Conservation (phyloP, 805 yeast genomes). For the Yarrowia sp. region DNA sequence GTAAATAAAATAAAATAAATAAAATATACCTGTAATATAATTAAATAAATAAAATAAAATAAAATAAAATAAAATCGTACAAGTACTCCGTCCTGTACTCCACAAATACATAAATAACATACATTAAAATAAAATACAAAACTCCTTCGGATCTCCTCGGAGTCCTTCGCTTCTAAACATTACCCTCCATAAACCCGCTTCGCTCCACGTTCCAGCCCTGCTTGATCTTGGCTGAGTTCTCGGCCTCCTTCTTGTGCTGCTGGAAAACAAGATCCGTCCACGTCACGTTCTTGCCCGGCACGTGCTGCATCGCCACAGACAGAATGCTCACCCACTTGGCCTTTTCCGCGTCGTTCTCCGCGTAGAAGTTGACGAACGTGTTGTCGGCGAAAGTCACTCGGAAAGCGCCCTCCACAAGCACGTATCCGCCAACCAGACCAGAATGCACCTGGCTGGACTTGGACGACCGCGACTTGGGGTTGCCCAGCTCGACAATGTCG, state of each 20-base stretch:
- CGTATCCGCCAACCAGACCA: slow-evolving; percentile 42
- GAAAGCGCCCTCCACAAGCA: slow-evolving; percentile 59
- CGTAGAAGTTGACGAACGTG: slow-evolving; percentile 78
- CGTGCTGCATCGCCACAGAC: slow-evolving; percentile 26
- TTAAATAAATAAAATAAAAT: too few species aligned
- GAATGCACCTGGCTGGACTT: slow-evolving; percentile 44
- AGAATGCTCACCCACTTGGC: slow-evolving; percentile 62
- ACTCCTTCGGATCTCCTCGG: too few species aligned
- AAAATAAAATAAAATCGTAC: too few species aligned
- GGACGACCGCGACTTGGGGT: slow-evolving; percentile 35
- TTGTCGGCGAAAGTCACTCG: slow-evolving; percentile 72
- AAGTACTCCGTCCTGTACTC: too few species aligned
- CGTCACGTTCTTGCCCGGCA: slow-evolving; percentile 18
- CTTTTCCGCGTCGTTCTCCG: slow-evolving; percentile 64
- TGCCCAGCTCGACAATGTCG: slow-evolving; percentile 42
- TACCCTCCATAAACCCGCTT: slow-evolving; percentile 11
- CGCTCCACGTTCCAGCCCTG: slow-evolving; percentile 16
- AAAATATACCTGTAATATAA: too few species aligned
- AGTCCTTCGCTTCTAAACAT: too few species aligned
- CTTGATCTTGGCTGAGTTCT: neutral
- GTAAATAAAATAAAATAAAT: too few species aligned
- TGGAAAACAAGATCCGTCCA: slow-evolving; percentile 24
- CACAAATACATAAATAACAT: too few species aligned
- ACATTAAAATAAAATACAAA: neutral
- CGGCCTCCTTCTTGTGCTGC: slow-evolving; percentile 14